Conservation (phyloP, 495 filamentous ascomycete genomes). For the Mytilinidion resinicola region DNA sequence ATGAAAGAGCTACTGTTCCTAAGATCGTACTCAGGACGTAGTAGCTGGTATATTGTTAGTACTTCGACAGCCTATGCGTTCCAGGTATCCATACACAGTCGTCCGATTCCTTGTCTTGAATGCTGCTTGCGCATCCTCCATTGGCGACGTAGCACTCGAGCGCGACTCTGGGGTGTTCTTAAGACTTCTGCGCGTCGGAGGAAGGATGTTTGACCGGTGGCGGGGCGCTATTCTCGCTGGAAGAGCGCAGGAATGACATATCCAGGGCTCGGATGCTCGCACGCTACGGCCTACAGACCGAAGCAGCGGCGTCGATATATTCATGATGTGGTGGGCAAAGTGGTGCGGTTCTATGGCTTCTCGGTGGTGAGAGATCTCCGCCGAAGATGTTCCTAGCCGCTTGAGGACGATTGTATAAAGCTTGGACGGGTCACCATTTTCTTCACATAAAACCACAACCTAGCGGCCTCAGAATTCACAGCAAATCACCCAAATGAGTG, state of each 20-base stretch:
- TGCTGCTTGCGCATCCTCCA: constrained; percentile 49
- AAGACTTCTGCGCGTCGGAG: constrained; percentile 19
- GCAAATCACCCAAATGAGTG: constrained; percentile 10
- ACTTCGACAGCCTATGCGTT: no score
- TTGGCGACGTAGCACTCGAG: constrained; percentile 39
- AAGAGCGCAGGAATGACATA: constrained; percentile 21
- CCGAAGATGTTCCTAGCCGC: constrained; percentile 17
- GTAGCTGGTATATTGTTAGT: constrained; percentile 46
- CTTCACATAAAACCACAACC: no score
- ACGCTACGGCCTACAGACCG: neutral
- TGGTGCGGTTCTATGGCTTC: neutral
- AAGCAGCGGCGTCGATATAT: constrained; percentile 8
- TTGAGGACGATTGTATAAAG: constrained; percentile 1
- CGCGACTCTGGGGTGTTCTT: constrained; percentile 24
- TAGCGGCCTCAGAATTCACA: neutral
- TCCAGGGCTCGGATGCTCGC: constrained; percentile 16
- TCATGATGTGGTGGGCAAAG: constrained; percentile 5
- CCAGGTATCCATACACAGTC: constrained; percentile 42
- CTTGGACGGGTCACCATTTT: neutral
- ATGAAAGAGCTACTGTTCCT: constrained; percentile 84
- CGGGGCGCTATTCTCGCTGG: neutral
- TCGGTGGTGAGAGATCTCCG: constrained; percentile 11
- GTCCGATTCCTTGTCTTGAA: constrained; percentile 55
- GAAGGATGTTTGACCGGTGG: neutral
- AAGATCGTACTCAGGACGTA: constrained; percentile 82